Conservation (phyloP, 2,329 filamentous ascomycete genomes). For the Metarhizium robertsii region DNA sequence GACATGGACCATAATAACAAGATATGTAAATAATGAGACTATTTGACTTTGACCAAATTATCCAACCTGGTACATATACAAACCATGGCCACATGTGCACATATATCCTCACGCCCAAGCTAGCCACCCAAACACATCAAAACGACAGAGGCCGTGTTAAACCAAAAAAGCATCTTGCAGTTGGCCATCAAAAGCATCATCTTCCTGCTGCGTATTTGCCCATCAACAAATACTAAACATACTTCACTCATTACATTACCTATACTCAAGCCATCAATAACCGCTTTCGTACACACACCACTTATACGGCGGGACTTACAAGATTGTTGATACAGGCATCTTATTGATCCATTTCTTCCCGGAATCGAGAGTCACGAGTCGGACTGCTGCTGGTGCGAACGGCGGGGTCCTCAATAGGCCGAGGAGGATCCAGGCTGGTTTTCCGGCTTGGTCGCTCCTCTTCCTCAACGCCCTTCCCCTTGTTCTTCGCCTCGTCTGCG, state of each 20-base stretch:
- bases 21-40: no score
- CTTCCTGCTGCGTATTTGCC: neutral
- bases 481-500: conserved; percentile 18
- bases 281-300: neutral
- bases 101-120: no score
- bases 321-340: neutral
- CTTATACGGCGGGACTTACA: neutral
- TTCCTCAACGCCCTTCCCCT: conserved; percentile 6
- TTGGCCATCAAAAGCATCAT: neutral
- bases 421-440: conserved; percentile 27
- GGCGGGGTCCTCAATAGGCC: conserved; percentile 22
- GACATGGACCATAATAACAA: no score
- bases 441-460: conserved; percentile 6
- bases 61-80: no score
- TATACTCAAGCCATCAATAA: neutral
- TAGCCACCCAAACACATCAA: neutral
- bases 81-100: no score
- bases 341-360: conserved; percentile 40
- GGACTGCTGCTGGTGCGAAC: conserved; percentile 39
- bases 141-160: neutral
- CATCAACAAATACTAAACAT: neutral
- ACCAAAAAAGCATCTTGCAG: neutral
- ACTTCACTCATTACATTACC: neutral
- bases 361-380: conserved; percentile 47
- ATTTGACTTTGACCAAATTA: no score